Base-by-base conservation (phyloP, 768 basidiomycete species). In the Russula abietina region DNA sequence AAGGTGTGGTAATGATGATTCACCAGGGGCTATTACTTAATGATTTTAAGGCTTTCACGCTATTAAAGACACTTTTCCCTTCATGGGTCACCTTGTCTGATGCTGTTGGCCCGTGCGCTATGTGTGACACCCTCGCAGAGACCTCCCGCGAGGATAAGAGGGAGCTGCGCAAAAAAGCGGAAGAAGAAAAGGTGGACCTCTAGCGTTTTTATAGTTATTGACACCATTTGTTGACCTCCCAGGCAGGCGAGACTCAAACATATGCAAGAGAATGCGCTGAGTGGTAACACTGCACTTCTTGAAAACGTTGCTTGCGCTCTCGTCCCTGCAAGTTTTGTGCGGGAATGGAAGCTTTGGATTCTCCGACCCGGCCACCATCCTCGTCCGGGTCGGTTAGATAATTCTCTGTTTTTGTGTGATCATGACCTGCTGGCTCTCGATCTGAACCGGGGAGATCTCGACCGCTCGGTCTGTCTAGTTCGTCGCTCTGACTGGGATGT, bases 171-270 rank as follows among this genome's bases (percentile, higher is more conserved):
- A 85, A 79, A 71, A 81, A 78, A 60, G 87, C 87, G 28, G 91
- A 91, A 70, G 84, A 87, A 22, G 91, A 92, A 74, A 91, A 89
- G 84, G 91, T 87, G 58, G 32, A 39, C 8, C n/a, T 26, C 11
- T 33, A 24, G 22, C 14, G 4, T 1, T 33, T 28, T 51, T 14
- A 6, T 45, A 24, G 10, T 57, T 30, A 36, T 55, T 49, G n/a
- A n/a, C 5, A 11, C 43, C 12, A 22, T 43, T 7, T 46, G 17
- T 24, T 54, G 16, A 43, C 26, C 33, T 30, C 7, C 24, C 30
- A 38, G 4, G 24, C 63, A 91, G 89, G 84, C 82, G 39, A 81
- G 76, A 68, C 76, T 91, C 55, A 83, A 80, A 65, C 78, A 82
- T 68, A 81, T 89, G 78, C 77, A 83, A 64, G 83, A 87, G 63